These are phyloP conservation scores for Cladorrhinum samala DNA, from an alignment of 495 filamentous ascomycete species.

Conservation along the genomic window DNA sequence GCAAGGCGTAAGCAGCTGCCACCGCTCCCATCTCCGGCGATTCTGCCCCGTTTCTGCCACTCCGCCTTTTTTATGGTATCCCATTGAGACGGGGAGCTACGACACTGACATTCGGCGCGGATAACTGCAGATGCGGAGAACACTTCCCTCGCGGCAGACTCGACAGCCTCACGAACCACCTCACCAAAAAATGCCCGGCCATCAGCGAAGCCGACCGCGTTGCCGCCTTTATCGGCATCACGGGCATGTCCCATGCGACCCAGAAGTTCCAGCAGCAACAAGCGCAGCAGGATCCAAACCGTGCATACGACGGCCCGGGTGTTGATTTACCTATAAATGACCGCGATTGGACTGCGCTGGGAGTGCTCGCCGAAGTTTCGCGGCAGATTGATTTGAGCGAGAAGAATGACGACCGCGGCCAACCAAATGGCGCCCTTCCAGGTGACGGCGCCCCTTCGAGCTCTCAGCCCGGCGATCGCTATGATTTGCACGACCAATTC, in stretches of 20 bases:
- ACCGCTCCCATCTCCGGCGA: background rate
- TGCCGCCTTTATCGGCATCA: conserved; percentile 50
- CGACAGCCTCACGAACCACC: conserved; percentile 69
- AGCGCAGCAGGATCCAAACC: conserved; percentile 18
- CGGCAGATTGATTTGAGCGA: conserved; percentile 56
- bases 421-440: conserved; percentile 10
- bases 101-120: conserved; percentile 1
- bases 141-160: conserved; percentile 79
- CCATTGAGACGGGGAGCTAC: background rate
- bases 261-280: conserved; percentile 22
- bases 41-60: background rate
- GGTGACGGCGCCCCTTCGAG: background rate
- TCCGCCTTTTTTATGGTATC: conserved; percentile 6
- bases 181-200: conserved; percentile 75
- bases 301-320: conserved; percentile 17
- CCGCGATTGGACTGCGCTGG: conserved; percentile 60
- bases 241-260: conserved; percentile 32
- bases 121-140: conserved; percentile 55
- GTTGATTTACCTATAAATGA: conserved; percentile 28
- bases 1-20: conserved; percentile 49
- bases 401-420: conserved; percentile 38
- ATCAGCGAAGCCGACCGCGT: conserved; percentile 61
- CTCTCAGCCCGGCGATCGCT: conserved; percentile 24
- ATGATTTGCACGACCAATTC: conserved; percentile 47
- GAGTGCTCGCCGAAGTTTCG: conserved; percentile 77